Conservation (phyloP, 2,329 filamentous ascomycete species). For the Fusarium buxicola region DNA sequence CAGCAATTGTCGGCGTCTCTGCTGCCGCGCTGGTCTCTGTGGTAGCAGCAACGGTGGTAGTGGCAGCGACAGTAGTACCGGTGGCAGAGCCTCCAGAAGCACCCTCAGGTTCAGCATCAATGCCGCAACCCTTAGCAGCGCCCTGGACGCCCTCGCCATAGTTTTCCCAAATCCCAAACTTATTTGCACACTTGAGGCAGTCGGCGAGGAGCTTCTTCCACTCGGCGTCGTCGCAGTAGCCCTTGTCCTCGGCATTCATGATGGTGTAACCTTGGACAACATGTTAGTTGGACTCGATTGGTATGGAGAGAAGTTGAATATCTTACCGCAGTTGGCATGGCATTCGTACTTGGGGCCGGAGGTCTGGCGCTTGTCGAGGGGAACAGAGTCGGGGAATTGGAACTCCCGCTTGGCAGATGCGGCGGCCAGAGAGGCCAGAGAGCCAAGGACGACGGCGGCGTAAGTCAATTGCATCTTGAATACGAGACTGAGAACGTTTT, state of each 20-base stretch:
- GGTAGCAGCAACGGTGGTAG: slow-evolving; percentile 16
- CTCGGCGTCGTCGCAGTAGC: slow-evolving; percentile 50
- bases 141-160: slow-evolving; percentile 54
- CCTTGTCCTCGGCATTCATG: slow-evolving; percentile 37
- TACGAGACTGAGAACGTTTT: neutral
- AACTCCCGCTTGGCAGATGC: slow-evolving; percentile 36
- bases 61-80: slow-evolving; percentile 11
- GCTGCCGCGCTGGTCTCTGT: slow-evolving; percentile 22
- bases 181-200: slow-evolving; percentile 59
- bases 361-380: slow-evolving; percentile 58
- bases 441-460: slow-evolving; percentile 45
- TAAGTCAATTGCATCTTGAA: slow-evolving; percentile 48
- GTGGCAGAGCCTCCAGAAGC: slow-evolving; percentile 18
- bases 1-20: slow-evolving; percentile 7
- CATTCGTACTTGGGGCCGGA: slow-evolving; percentile 57
- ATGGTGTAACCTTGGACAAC: slow-evolving; percentile 46
- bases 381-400: slow-evolving; percentile 47
- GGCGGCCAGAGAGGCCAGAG: slow-evolving; percentile 43
- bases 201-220: slow-evolving; percentile 57
- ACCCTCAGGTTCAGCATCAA: slow-evolving; percentile 42
- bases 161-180: slow-evolving; percentile 58
- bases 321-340: slow-evolving; percentile 63
- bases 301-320: neutral
- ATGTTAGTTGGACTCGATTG: neutral
- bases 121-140: slow-evolving; percentile 53